phyloP scores from a whole-genome alignment of 2,329 filamentous ascomycete genomes.

The Alternaria solani region DNA sequence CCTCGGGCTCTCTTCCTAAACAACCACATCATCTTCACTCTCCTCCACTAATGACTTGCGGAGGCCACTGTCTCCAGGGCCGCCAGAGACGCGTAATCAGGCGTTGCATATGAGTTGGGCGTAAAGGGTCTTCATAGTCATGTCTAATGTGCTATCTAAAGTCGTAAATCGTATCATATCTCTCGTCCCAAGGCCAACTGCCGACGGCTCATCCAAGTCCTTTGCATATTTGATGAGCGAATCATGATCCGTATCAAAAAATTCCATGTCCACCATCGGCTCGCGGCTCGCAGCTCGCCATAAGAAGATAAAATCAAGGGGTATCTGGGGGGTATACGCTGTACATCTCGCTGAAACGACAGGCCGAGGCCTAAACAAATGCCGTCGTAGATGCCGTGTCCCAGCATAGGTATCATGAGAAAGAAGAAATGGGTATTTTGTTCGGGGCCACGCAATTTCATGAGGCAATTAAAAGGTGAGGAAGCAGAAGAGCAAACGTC shows the following conservation, averaged over 20 bases:
- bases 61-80: not conserved
- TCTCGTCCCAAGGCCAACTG: not conserved
- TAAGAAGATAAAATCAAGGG: conserved; percentile 1
- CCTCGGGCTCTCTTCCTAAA: not conserved
- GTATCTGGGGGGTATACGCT: conserved; percentile 9
- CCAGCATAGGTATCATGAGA: not conserved
- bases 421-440: not conserved
- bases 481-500: not conserved
- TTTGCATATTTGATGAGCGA: not conserved
- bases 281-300: not conserved
- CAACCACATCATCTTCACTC: not conserved
- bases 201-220: not conserved
- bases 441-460: not conserved
- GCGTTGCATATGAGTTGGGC: not conserved
- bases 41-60: not conserved
- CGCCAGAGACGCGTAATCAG: conserved; percentile 4
- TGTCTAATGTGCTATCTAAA: conserved; percentile 4
- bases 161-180: conserved; percentile 1
- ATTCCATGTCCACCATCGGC: not conserved
- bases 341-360: not conserved
- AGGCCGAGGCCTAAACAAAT: conserved; percentile 1
- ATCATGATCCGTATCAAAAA: not conserved
- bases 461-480: not conserved
- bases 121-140: not conserved
- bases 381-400: conserved; percentile 3